Evolutionary conservation across 2,329 filamentous ascomycete genomes (phyloP).

Genomic region (Botrytis aclada): DNA sequence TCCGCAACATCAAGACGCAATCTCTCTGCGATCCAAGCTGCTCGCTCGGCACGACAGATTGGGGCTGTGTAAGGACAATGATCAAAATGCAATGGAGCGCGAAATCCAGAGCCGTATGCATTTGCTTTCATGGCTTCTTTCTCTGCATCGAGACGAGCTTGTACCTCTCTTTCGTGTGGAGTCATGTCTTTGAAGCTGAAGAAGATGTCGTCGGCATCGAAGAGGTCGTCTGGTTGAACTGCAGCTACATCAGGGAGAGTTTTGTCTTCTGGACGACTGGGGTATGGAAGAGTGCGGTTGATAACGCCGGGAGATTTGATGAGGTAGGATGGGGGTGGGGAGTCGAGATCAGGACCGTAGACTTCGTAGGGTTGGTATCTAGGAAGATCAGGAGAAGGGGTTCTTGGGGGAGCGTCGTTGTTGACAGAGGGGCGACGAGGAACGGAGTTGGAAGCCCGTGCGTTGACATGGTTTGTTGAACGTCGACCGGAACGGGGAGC

Average conservation of each 20-base stretch:
- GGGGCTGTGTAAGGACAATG: neutral
- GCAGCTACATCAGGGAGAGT: neutral
- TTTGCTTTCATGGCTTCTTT: neutral
- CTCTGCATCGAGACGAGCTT: neutral
- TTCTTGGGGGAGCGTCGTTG: neutral
- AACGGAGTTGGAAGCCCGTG: too few relatives aligned
- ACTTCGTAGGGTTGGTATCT: neutral
- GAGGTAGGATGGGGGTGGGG: slow-evolving; percentile 6
- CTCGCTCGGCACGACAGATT: neutral
- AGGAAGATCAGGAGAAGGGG: neutral
- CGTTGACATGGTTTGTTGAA: neutral
- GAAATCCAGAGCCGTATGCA: neutral
- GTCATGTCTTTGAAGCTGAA: neutral
- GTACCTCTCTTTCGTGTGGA: neutral
- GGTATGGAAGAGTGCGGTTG: neutral
- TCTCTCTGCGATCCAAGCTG: neutral
- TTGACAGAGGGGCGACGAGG: neutral
- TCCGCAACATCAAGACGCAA: neutral
- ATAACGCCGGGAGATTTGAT: neutral
- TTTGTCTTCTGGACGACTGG: neutral
- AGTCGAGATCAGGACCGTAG: neutral
- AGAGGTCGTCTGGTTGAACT: neutral
- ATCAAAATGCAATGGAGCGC: neutral
- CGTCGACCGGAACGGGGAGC: neutral
- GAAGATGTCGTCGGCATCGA: neutral